Conservation (phyloP, 2,329 filamentous ascomycete genomes). For the Lasiodiplodia theobromae region DNA sequence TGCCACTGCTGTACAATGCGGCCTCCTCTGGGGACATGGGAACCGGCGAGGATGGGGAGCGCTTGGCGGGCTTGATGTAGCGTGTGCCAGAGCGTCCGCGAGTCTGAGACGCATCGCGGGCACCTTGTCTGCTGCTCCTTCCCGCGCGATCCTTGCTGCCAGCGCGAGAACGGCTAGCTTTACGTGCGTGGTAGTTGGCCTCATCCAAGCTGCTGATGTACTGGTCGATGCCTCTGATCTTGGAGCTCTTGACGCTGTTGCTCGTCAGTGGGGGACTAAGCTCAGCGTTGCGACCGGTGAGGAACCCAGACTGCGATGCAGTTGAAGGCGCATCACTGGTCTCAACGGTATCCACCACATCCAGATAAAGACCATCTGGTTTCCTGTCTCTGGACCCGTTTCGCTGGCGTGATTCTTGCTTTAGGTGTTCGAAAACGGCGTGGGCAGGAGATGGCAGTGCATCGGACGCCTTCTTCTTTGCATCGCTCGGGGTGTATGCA, state of each 20-base stretch:
- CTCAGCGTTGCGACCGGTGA: slow-evolving; percentile 55
- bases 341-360: slow-evolving; percentile 52
- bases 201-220: slow-evolving; percentile 88
- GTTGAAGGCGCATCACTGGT: slow-evolving; percentile 44
- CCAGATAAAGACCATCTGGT: slow-evolving; percentile 69
- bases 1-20: slow-evolving; percentile 48
- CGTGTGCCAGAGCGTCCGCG: slow-evolving; percentile 71
- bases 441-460: slow-evolving; percentile 73
- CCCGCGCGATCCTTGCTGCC: slow-evolving; percentile 44
- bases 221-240: slow-evolving; percentile 74
- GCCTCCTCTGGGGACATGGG: slow-evolving; percentile 92
- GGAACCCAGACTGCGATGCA: slow-evolving; percentile 32
- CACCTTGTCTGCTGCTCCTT: slow-evolving; percentile 14
- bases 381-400: slow-evolving; percentile 81
- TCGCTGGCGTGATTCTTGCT: slow-evolving; percentile 66
- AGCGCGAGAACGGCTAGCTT: slow-evolving; percentile 50
- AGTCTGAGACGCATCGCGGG: slow-evolving; percentile 63
- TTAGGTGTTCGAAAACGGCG: slow-evolving; percentile 67
- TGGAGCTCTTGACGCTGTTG: slow-evolving; percentile 63
- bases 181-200: slow-evolving; percentile 66
- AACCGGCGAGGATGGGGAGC: slow-evolving; percentile 88
- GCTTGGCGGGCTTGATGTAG: slow-evolving; percentile 77
- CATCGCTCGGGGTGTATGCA: slow-evolving; percentile 42
- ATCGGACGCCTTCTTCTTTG: slow-evolving; percentile 48
- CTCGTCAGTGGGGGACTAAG: slow-evolving; percentile 54